These are phyloP conservation scores for Anthoceros angustus DNA, from an alignment of 225 moss, liverwort and hornwort genomes.

Conservation along the genomic window DNA sequence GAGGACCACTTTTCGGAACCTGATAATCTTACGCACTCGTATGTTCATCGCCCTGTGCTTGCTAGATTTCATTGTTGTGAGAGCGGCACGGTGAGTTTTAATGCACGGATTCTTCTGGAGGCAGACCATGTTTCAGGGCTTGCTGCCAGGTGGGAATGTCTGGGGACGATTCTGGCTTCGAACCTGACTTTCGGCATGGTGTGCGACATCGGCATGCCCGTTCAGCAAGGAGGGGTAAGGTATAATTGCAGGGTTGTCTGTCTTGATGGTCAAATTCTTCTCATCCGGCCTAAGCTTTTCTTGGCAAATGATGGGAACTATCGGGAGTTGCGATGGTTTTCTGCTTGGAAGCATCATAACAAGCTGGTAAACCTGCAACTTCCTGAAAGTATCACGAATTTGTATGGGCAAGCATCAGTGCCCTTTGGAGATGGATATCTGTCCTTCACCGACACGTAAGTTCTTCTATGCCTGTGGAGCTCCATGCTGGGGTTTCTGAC, in stretches of 20 bases:
- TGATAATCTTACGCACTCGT: conserved; percentile 73
- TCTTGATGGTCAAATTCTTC: conserved; percentile 57
- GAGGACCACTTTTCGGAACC: conserved; percentile 87
- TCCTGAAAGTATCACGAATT: conserved; percentile 48
- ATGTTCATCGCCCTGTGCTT: background rate
- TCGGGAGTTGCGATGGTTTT: conserved; percentile 82
- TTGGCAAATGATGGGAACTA: conserved; percentile 92
- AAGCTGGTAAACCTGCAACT: conserved; percentile 45
- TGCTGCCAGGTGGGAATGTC: conserved; percentile 58
- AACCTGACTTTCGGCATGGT: conserved; percentile 69
- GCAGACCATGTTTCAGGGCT: background rate
- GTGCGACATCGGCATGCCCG: conserved; percentile 88
- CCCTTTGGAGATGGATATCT: conserved; percentile 84
- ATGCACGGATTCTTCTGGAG: background rate
- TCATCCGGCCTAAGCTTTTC: conserved; percentile 72
- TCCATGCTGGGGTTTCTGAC: background rate
- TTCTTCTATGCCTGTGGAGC: background rate
- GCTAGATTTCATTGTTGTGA: background rate
- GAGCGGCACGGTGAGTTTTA: too few species aligned
- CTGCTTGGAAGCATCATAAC: conserved; percentile 62
- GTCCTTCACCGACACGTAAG: conserved; percentile 61
- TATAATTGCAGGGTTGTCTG: conserved; percentile 83
- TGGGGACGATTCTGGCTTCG: conserved; percentile 70
- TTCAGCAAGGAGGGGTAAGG: conserved; percentile 62
- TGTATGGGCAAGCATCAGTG: conserved; percentile 43